Evolutionary conservation across 2,329 filamentous ascomycete species (phyloP), one percentile per base, ranked within the genome.

Genomic region (Samsoniella hepiali): DNA sequence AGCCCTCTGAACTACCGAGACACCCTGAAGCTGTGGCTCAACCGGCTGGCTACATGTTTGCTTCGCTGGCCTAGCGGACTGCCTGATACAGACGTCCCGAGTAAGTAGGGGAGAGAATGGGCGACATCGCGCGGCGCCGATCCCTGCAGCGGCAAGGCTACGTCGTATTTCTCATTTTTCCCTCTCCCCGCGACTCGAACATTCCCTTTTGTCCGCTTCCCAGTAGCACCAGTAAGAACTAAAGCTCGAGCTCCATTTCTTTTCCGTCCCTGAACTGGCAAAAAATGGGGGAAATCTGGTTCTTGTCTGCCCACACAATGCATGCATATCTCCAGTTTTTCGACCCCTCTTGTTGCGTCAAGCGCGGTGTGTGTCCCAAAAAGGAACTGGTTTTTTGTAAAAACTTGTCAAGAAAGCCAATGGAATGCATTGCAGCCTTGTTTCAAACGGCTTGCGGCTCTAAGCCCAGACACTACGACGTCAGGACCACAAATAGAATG

Each of bases 31-130:
- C 22, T 22, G 22, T 22, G 22, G 22, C 22, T 22, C 22, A 22
- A 22, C 22, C 22, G 22, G 22, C 22, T 22, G 22, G 22, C 22
- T 22, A 22, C 22, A 22, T 22, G 22, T 47, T 9, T 29, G 45
- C 45, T 29, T 8, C 8, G 34, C 11, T 55, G 51, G 7, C n/a
- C 36, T 13, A 27, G 42, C 55, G 55, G 55, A 22, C 47, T 58
- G 55, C 55, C 55, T 58, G 40, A 58, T 58, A 1, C 17, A 58
- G 55, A 58, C 55, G 42, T 58, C 40, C 55, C 42, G 55, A 36
- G 42, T 8, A 11, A 54, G n/a, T 34, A 38, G 32, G 17, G 36
- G 27, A 55, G 22, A 22, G 22, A 22, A 22, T 22, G 22, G 22
- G 36, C 34, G 36, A 42, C 34, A 55, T 27, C 10, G 9, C 38